Conservation (phyloP, 2,329 filamentous ascomycete species). For the Pseudocercospora ulei region DNA sequence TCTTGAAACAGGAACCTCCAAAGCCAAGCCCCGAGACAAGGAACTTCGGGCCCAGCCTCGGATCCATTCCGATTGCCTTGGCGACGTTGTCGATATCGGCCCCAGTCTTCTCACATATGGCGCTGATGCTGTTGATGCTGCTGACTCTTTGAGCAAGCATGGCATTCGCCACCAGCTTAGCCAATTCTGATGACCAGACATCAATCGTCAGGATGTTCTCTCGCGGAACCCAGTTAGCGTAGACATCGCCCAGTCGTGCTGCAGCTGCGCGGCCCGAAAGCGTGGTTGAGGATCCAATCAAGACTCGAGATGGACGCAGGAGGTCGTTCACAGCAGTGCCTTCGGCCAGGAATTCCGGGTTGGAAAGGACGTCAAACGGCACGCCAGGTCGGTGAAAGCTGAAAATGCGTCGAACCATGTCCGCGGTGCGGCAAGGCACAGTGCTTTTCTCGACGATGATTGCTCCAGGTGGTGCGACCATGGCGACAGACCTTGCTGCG, state of each 20-base stretch:
- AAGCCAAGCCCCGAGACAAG: constrained; percentile 66
- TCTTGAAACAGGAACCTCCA: constrained; percentile 71
- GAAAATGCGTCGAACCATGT: constrained; percentile 58
- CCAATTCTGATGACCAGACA: constrained; percentile 65
- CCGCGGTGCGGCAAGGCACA: constrained; percentile 63
- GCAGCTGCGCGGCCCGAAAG: constrained; percentile 53
- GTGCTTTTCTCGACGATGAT: constrained; percentile 76
- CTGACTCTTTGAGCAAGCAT: constrained; percentile 70
- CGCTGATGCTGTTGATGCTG: constrained; percentile 68
- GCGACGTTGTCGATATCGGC: constrained; percentile 66
- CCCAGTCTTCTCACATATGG: constrained; percentile 64
- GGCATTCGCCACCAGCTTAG: constrained; percentile 68
- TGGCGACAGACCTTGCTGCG: constrained; percentile 56
- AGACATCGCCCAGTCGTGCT: constrained; percentile 53
- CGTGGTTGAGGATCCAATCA: constrained; percentile 60
- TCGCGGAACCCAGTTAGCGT: constrained; percentile 59
- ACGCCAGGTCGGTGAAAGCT: constrained; percentile 47
- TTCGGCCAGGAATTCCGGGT: constrained; percentile 70
- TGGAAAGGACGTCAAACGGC: constrained; percentile 65
- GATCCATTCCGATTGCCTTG: constrained; percentile 54
- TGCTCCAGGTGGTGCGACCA: constrained; percentile 53
- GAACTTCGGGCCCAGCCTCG: constrained; percentile 61
- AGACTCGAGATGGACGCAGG: constrained; percentile 58
- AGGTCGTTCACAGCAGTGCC: constrained; percentile 65
- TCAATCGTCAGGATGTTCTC: constrained; percentile 60